These are phyloP conservation scores for Hirschfeldia incana DNA, from an alignment of 345 rosid genomes.

Conservation along the genomic window DNA sequence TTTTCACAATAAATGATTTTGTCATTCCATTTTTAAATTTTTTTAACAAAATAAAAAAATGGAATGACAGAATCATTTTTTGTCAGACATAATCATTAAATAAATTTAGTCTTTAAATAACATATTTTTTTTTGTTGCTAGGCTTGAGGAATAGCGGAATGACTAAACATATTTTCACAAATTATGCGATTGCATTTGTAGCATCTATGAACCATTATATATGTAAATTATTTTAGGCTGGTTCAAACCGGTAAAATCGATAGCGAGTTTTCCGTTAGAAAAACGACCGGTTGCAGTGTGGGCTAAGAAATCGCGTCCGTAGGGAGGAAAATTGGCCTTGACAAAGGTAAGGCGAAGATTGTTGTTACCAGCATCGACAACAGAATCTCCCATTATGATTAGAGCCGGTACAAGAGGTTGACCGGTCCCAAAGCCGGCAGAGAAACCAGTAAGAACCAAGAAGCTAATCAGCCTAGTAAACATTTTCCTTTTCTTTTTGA, in stretches of 20 bases:
- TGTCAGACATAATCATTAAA: not conserved
- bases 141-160: not conserved
- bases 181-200: not conserved
- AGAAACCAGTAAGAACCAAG: constrained; percentile 23
- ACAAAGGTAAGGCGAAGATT: constrained; percentile 52
- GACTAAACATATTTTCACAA: not conserved
- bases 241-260: constrained; percentile 47
- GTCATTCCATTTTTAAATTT: too few relatives aligned
- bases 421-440: constrained; percentile 14
- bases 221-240: constrained; percentile 7
- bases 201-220: not conserved
- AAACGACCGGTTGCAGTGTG: constrained; percentile 69
- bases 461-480: not conserved
- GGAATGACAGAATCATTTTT: not conserved
- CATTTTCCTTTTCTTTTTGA: constrained; percentile 1
- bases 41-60: not conserved
- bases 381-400: constrained; percentile 57
- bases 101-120: not conserved
- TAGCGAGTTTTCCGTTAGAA: constrained; percentile 55
- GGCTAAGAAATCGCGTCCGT: constrained; percentile 63
- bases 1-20: too few relatives aligned
- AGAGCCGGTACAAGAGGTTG: constrained; percentile 40
- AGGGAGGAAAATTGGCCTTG: constrained; percentile 57
- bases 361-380: constrained; percentile 64
- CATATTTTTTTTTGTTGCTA: not conserved